Conservation (phyloP, 2,329 filamentous ascomycete species). For the Cercospora sesami region DNA sequence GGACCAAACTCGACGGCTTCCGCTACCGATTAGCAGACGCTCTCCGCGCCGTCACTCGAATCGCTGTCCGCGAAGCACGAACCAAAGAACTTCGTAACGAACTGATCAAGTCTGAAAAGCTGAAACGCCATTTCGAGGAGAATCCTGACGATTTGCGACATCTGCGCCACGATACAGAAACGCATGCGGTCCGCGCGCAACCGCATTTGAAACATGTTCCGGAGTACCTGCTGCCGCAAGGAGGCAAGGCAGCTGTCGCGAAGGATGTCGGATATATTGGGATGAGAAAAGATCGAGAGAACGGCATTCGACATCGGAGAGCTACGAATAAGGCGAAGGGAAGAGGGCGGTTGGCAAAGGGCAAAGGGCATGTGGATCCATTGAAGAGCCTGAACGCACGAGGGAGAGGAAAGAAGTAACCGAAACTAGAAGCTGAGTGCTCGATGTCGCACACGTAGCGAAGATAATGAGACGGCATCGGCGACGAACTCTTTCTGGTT, state of each 20-base stretch:
- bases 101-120: conserved; percentile 87
- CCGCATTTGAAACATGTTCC: conserved; percentile 91
- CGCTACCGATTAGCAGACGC: conserved; percentile 94
- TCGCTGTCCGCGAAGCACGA: conserved; percentile 85
- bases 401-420: conserved; percentile 40
- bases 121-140: conserved; percentile 95
- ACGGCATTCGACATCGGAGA: conserved; percentile 50
- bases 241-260: conserved; percentile 66
- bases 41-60: conserved; percentile 81
- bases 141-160: conserved; percentile 87
- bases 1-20: conserved; percentile 90
- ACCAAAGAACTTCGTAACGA: conserved; percentile 86
- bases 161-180: conserved; percentile 84
- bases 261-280: conserved; percentile 76
- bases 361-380: conserved; percentile 71
- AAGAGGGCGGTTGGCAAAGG: conserved; percentile 55
- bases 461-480: not conserved
- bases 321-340: conserved; percentile 46
- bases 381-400: conserved; percentile 77
- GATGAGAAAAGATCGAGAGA: conserved; percentile 53
- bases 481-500: not conserved
- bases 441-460: not conserved
- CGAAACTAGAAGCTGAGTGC: fast-evolving
- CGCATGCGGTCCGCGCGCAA: conserved; percentile 79
- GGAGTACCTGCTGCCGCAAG: conserved; percentile 80